Conservation (phyloP, 768 basidiomycete genomes). For the Auriscalpium orientale region DNA sequence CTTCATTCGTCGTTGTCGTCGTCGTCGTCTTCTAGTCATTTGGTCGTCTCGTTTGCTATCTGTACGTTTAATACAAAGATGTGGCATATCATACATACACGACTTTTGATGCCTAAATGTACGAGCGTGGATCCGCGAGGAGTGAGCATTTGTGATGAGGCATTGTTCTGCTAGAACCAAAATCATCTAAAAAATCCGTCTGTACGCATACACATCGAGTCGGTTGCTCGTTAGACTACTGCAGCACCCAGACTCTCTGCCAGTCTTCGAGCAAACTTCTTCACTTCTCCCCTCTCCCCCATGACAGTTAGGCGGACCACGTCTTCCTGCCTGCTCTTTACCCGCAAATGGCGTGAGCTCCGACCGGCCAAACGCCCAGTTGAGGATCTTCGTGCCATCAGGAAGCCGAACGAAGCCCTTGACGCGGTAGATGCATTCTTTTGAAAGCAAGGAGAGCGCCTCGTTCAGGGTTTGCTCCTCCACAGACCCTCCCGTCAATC, state of each 20-base stretch:
- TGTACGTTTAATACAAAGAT: neutral
- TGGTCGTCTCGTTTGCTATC: neutral
- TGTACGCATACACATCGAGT: no score
- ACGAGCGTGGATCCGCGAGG: no score
- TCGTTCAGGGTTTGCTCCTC: slow-evolving; percentile 32
- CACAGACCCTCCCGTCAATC: slow-evolving; percentile 14
- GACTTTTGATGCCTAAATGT: no score
- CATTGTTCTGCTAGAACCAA: no score
- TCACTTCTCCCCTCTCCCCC: slow-evolving; percentile 83
- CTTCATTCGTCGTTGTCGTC: neutral
- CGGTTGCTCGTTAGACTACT: slow-evolving; percentile 8
- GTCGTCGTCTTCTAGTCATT: neutral
- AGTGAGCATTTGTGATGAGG: no score
- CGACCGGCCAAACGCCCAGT: slow-evolving; percentile 91
- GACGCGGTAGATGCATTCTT: slow-evolving; percentile 71
- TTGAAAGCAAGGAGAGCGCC: slow-evolving; percentile 48
- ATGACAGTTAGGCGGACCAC: slow-evolving; percentile 74
- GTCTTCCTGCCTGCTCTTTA: slow-evolving; percentile 20
- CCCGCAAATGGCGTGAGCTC: slow-evolving; percentile 44
- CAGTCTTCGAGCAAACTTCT: slow-evolving; percentile 46
- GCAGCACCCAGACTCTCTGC: slow-evolving; percentile 36
- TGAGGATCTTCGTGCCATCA: slow-evolving; percentile 47
- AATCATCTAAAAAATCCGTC: no score
- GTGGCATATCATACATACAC: no score
- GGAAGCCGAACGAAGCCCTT: slow-evolving; percentile 74